Percentiles rank a stretch among this genome's conserved stretches.
Conservation (phyloP, 495 filamentous ascomycete species). For the Darksidea phi region DNA sequence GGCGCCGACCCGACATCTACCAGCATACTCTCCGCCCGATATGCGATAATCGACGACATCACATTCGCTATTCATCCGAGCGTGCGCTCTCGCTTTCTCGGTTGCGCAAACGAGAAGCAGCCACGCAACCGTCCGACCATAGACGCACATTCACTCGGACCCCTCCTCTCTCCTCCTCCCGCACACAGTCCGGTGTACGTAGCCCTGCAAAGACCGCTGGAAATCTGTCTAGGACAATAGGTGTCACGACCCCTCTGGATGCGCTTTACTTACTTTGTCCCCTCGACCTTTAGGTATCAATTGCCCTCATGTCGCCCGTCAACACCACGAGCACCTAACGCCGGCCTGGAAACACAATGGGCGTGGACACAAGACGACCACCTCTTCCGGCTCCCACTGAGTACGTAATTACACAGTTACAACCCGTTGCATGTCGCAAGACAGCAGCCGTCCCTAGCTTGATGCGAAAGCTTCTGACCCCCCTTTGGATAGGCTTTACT, state of each 20-base stretch:
- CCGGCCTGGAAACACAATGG: constrained; percentile 36
- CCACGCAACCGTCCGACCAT: constrained; percentile 15
- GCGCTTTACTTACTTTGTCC: too few species aligned
- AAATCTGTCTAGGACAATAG: too few species aligned
- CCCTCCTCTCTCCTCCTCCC: neutral
- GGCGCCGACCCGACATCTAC: too few species aligned
- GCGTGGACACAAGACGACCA: constrained; percentile 40
- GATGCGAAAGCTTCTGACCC: too few species aligned
- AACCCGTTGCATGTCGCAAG: too few species aligned
- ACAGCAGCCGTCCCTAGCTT: too few species aligned
- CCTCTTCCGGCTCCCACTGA: constrained; percentile 43
- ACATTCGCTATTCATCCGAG: neutral
- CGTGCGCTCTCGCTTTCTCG: neutral
- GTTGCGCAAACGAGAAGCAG: constrained; percentile 29
- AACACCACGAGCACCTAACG: constrained; percentile 10
- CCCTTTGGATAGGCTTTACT: too few species aligned
- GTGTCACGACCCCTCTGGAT: too few species aligned
- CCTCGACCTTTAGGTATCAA: neutral
- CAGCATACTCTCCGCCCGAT: neutral
- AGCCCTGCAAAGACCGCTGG: too few species aligned
- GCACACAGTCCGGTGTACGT: too few species aligned
- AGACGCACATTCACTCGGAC: neutral
- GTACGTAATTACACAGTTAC: too few species aligned
- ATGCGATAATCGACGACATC: constrained; percentile 2
- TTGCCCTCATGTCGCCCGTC: constrained; percentile 21